Base-by-base conservation (phyloP, 495 filamentous ascomycete genomes). In the Neurospora terricola region DNA sequence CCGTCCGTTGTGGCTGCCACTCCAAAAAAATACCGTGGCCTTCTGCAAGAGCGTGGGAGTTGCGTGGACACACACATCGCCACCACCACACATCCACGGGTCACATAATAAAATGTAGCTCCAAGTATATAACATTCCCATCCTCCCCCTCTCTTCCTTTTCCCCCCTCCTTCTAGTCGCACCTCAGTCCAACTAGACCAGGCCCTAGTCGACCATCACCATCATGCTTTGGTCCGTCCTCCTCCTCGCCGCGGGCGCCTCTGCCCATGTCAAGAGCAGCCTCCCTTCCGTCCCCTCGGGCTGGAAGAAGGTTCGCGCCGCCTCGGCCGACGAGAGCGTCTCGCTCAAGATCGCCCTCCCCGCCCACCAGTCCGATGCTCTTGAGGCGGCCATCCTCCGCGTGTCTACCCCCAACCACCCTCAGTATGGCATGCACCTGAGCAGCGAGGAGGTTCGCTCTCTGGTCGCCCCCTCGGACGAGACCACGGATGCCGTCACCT, bases 361-460 rank as follows among this genome's bases (percentile, higher is more conserved):
- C 48, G 79, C 81, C 73, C 78, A 78, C 69, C 76, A 85, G 68
- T 74, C 86, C n/a, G 82, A 82, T n/a, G 85, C 87, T 70, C 78
- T 91, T 9, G 86, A 89, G 80, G 81, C 83, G 40, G 85, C 83
- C 54, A 79, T 90, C 72, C 78, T 84, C 30, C 82, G 86, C 59
- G 81, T 91, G 27, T 89, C 89, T 1, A 88, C 88, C 10, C 89
- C 89, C 4, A 85, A 85, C 12, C 77, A 85, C 59, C 76, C 81
- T 4, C 80, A 82, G 66, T 91, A 91, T 73, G 88, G 89, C n/a
- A 79, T 87, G 74, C 87, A 87, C 76, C 78, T 90, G 75, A 84
- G 86, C 62, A 81, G 81, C 23, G 80, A 86, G 5, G 84, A 88
- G 45, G 77, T 90, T 5, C 84, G 86, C n/a, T 78, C 82, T 18